These are phyloP conservation scores for Talaromyces sp. DNA, from an alignment of 2,329 filamentous ascomycete species.

Conservation along the genomic window DNA sequence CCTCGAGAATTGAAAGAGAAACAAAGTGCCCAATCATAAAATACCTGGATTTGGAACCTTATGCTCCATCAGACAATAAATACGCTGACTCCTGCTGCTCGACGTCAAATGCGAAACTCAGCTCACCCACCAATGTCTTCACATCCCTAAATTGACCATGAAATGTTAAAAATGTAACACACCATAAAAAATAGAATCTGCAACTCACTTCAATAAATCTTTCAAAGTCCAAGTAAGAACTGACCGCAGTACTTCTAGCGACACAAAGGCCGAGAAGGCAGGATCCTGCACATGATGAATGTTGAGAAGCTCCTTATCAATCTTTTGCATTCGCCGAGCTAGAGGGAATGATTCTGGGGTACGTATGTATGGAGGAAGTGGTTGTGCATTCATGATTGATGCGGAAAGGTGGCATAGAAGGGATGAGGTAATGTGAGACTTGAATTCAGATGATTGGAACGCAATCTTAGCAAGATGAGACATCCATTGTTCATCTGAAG, in stretches of 20 bases:
- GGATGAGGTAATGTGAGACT: slow-evolving; percentile 66
- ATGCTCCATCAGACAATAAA: not conserved
- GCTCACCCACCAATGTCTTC: not conserved
- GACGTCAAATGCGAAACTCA: not conserved
- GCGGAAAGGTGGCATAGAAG: slow-evolving; percentile 67
- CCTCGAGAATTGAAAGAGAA: not conserved
- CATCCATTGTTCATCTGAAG: slow-evolving; percentile 26
- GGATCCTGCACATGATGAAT: slow-evolving; percentile 65
- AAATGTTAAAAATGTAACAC: not conserved
- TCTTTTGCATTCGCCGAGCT: slow-evolving; percentile 54
- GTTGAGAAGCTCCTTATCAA: slow-evolving; percentile 60
- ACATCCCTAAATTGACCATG: not conserved
- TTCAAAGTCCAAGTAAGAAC: slow-evolving; percentile 68
- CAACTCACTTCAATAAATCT: not conserved
- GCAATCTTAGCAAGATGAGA: slow-evolving; percentile 59
- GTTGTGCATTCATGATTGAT: slow-evolving; percentile 61
- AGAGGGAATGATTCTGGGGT: slow-evolving; percentile 62
- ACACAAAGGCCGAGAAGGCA: slow-evolving; percentile 70
- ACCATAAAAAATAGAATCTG: not conserved
- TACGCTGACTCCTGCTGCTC: not conserved
- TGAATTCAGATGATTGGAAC: slow-evolving; percentile 57
- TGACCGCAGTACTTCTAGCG: slow-evolving; percentile 67
- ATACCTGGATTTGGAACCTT: not conserved
- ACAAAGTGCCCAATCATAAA: not conserved
- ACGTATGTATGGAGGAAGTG: slow-evolving; percentile 68